Evolutionary conservation across 2,329 filamentous ascomycete genomes (phyloP), one percentile per base, ranked within the genome.

Genomic region (Alternaria arbusti): DNA sequence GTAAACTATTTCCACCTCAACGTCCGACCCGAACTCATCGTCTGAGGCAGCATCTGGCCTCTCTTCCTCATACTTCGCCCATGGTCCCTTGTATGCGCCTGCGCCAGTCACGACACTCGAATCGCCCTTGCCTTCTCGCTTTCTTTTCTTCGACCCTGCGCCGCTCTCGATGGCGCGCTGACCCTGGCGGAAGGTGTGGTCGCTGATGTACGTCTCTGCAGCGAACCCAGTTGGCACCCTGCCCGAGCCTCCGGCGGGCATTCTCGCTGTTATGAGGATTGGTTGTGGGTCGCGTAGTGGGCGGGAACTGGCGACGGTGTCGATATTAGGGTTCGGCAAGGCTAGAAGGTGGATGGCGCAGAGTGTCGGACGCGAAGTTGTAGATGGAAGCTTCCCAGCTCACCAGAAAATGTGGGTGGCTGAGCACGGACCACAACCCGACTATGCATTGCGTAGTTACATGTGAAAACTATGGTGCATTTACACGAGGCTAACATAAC

Each of bases 81-180:
- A 99, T 0, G 96, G 96, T 0, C 96, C 96, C 40, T 97, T 87
- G 80, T 99, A 99, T 49, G 94, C 90, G 57, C 90, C 91, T 8
- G 93, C 89, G 1, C 96, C 96, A 73, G 97, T 94, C 0, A 94
- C 91, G 43, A 97, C 86, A 17, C 90, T 89, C 45, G 93, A 88
- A 77, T 95, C 90, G 51, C 96, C 96, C 76, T 96, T 97, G 70
- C 84, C 89, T 80, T 98, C 94, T 64, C 96, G 86, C 71, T 90
- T 91, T n/a, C 89, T 85, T 68, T 91, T 91, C 80, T 96, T 97
- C 26, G 87, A 83, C 9, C 69, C 70, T 12, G 89, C 85, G 70
- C 87, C 84, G 65, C 85, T 84, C 71, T 90, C 86, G 64, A 96
- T 87, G 2, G 93, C 94, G 61, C 93, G 90, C 78, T 97, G 94